These are phyloP conservation scores for Pichia sp. DNA, from an alignment of 1,139 yeast species.

Conservation along the genomic window DNA sequence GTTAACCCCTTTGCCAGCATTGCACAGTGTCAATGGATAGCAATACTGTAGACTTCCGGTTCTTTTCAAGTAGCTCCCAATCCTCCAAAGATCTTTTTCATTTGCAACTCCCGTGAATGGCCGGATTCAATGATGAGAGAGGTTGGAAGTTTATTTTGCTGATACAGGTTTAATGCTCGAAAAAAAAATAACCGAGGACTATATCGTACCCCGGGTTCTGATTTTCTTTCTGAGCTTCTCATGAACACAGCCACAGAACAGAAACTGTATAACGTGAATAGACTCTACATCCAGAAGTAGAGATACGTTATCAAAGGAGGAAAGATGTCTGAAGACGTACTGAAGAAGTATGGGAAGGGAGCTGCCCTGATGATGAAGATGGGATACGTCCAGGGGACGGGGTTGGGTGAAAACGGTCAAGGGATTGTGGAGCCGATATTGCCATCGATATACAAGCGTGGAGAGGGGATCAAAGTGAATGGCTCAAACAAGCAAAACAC, in stretches of 20 bases:
- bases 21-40: not conserved
- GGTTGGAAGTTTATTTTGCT: no score
- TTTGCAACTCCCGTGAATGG: no score
- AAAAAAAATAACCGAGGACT: no score
- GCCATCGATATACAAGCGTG: slow-evolving; percentile 59
- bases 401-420: slow-evolving; percentile 64
- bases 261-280: not conserved
- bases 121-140: no score
- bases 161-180: no score
- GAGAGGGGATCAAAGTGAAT: slow-evolving; percentile 72
- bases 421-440: slow-evolving; percentile 82
- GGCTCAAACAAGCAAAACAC: slow-evolving; percentile 15
- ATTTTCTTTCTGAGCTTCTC: no score
- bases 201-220: no score
- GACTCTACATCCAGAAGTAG: not conserved
- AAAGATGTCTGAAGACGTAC: slow-evolving; percentile 7
- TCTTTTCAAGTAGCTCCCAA: no score
- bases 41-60: not conserved
- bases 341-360: slow-evolving; percentile 71
- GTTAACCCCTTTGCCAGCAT: not conserved
- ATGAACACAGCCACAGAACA: no score
- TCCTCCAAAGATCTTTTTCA: not conserved
- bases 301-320: no score
- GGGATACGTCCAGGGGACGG: slow-evolving; percentile 85
- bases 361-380: slow-evolving; percentile 72